Base-by-base conservation (phyloP, 148 eudicot genomes). In the Bassia scoparia region DNA sequence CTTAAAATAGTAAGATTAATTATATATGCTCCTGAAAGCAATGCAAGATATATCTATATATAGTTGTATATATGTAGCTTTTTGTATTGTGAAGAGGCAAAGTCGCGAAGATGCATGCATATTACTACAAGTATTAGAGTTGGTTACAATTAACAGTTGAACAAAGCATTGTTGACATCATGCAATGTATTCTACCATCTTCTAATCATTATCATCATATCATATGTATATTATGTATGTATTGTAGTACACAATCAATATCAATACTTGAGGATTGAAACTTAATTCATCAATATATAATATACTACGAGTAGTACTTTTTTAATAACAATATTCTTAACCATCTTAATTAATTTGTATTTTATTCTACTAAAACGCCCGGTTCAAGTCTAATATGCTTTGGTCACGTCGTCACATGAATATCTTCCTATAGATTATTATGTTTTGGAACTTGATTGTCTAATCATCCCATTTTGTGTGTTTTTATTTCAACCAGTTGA, bases 131-230 rank as follows among this genome's bases (percentile, higher is more conserved):
- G 1, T 14, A 46, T n/a, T n/a, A 29, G 8, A 31, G 30, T 44
- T 29, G 24, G 31, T 8, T 46, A 48, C 50, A 64, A 52, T 35
- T 41, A 73, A 62, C 49, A 64, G 49, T 74, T 63, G 61, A 74
- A 21, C 4, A 48, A 71, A 54, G 74, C 59, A 74, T n/a, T n/a
- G n/a, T n/a, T n/a, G 59, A 74, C 76, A 74, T 74, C 76, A 66
- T 74, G 30, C 77, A 74, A 66, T 74, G 77, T 74, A 74, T 53
- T 37, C 54, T 53, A 65, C 53, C 71, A 64, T 54, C 62, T 65
- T 18, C 53, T 64, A 55, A 74, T 74, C 30, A 74, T 74, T 74
- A n/a, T n/a, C n/a, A n/a, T n/a, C n/a, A n/a, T n/a, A n/a, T n/a
- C n/a, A n/a, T n/a, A n/a, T n/a, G n/a, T n/a, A n/a, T n/a, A n/a